A percentile compares a stretch with the other conserved stretches of the same genome.
Evolutionary conservation across 208 protist genomes (phyloP).

Genomic region (Kentomonas sorsogonicus): DNA sequence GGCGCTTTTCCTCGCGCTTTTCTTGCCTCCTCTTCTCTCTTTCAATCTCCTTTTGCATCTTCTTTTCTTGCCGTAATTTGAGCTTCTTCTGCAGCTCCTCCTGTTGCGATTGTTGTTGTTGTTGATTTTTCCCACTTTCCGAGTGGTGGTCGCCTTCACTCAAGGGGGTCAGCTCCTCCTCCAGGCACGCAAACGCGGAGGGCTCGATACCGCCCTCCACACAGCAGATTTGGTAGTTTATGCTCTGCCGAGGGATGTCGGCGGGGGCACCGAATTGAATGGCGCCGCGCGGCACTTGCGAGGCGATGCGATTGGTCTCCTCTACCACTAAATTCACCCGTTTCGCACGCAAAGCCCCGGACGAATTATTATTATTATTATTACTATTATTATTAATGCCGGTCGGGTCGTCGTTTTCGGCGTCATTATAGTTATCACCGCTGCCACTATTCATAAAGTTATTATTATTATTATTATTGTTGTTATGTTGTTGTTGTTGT

Average conservation of each 20-base stretch:
- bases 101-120: not conserved
- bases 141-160: slow-evolving; percentile 9
- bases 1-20: not conserved
- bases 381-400: slow-evolving; percentile 14
- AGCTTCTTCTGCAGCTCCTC: not conserved
- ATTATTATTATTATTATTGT: too few species aligned
- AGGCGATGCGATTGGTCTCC: not conserved
- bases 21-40: not conserved
- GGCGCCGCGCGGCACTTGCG: slow-evolving; percentile 43
- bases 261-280: slow-evolving; percentile 59
- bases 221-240: slow-evolving; percentile 64
- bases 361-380: not conserved
- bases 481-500: too few species aligned
- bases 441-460: slow-evolving; percentile 58
- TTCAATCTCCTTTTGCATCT: not conserved
- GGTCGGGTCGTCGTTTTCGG: slow-evolving; percentile 57
- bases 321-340: slow-evolving; percentile 38
- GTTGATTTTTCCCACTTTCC: not conserved
- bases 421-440: slow-evolving; percentile 53
- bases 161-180: slow-evolving; percentile 66
- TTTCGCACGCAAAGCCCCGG: slow-evolving; percentile 93
- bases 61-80: not conserved
- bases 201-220: slow-evolving; percentile 60
- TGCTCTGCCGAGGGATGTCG: slow-evolving; percentile 64
- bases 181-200: slow-evolving; percentile 60